These are phyloP conservation scores for Puccinia horiana DNA, from an alignment of 1,284 basidiomycete genomes.

Conservation along the genomic window DNA sequence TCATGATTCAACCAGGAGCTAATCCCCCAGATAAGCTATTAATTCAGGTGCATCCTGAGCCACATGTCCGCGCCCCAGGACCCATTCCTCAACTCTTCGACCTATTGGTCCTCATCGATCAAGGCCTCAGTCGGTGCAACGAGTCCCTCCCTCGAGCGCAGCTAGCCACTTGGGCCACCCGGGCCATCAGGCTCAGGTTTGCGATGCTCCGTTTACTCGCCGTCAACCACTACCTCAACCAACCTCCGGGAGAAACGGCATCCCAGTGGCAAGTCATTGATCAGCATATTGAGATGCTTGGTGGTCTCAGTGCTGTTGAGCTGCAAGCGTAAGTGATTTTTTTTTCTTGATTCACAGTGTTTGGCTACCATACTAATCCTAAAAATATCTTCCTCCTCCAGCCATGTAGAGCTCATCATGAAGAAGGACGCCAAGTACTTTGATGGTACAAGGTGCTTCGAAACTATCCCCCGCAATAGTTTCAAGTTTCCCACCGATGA, in stretches of 20 bases:
- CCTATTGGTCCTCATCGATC: background rate
- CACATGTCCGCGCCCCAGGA: too few relatives aligned
- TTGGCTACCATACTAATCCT: too few relatives aligned
- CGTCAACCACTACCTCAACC: background rate
- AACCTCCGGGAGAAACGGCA: background rate
- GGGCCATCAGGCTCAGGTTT: background rate
- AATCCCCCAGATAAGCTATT: background rate
- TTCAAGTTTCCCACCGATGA: background rate
- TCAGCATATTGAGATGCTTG: background rate
- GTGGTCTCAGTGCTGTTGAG: background rate
- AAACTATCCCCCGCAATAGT: background rate
- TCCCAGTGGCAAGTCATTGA: background rate
- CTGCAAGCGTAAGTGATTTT: background rate
- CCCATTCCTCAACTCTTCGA: background rate
- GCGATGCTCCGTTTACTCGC: background rate
- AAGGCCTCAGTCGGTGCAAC: background rate
- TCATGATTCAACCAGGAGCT: background rate
- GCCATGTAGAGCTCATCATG: background rate
- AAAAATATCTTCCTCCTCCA: background rate
- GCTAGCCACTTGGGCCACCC: background rate
- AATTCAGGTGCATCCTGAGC: background rate
- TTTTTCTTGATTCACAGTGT: background rate
- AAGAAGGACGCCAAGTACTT: background rate
- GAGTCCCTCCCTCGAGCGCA: background rate
- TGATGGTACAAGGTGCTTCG: background rate